Base-by-base conservation (phyloP, 163 green algal genomes). In the Scenedesmus sp. region DNA sequence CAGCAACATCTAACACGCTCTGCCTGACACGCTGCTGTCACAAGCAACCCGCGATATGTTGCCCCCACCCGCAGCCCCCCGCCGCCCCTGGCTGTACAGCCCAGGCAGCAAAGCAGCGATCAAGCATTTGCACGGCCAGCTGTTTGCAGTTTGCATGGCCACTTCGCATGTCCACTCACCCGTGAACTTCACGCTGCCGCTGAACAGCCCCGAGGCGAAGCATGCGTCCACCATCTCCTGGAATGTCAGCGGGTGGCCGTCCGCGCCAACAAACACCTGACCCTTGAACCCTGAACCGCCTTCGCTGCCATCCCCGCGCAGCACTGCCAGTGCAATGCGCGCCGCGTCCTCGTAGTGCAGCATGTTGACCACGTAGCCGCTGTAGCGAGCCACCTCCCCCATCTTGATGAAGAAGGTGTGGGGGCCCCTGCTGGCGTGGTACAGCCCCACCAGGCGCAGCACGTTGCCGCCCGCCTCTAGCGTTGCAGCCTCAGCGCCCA, bases 331-430 rank as follows among this genome's bases (percentile, higher is more conserved):
- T 3, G 93, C 93, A 73, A 99, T 89, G 30, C 80, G 40, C 22
- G 98, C 97, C 0, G 97, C 97, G 73, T 99, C 98, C 92, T 99
- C 97, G 93, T 99, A 99, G 92, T 99, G 98, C 33, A 99, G 97
- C 40, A 99, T 96, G 93, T 99, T 99, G 49, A 99, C 94, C 0
- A 91, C 92, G 89, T 98, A 97, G 65, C 94, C 96, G 15, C 93
- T 94, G 70, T 94, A 97, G 0, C 97, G 93, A 0, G 91, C 78
- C 6, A 99, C 96, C 87, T 93, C 81, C 24, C 80, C 90, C 42
- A 94, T 91, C 85, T 96, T 97, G 33, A 99, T 90, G 94, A 99
- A 99, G 95, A 97, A 99, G 42, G 96, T 99, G 94, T 99, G 98
- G 0, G 98, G 95, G 0, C 98, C 98, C 16, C 96, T 93, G 18